Base-by-base conservation (phyloP, 192 early-diverging fungal species). In the Gaertneriomyces semiglobifer region DNA sequence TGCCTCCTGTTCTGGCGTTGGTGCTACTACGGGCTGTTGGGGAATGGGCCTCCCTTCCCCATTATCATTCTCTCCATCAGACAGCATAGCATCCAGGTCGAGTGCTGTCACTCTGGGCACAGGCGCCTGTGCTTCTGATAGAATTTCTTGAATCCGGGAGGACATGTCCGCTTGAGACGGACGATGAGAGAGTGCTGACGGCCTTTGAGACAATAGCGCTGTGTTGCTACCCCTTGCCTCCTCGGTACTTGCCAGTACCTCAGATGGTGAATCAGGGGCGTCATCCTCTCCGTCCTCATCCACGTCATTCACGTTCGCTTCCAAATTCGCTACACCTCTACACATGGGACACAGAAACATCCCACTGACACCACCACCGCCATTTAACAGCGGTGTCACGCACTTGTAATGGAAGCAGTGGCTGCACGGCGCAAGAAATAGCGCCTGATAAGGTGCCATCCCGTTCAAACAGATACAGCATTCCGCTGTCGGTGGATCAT, bases 311-410 rank as follows among this genome's bases (percentile, higher is more conserved):
- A 86, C 82, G 18, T 54, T 64, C 0, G 84, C 84, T 0, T 78
- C 75, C 5, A 86, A 65, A 56, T 86, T 86, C 7, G 84, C 83
- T 6, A 86, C 84, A 58, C 85, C 82, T 11, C 84, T 56, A 66
- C 84, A 86, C 62, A 86, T 58, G n/a, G 84, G 84, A 61, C 84
- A 86, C 52, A 81, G 77, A 59, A 86, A 86, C 84, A 86, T 86
- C 71, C 92, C 92, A 33, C 25, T 33, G 44, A 69, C 63, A 38
- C 69, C 73, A 45, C 70, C 72, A 12, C 53, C 59, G 2, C 25
- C 25, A 33, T 33, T 33, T 38, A 86, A 40, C 1, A 86, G 25
- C 12, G 69, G 59, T 20, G 46, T 62, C 47, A 85, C 81, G 66
- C 84, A 86, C 55, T 86, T 86, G 79, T 74, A 86, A 63, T 86